Base-by-base conservation (phyloP, 2,329 filamentous ascomycete genomes). In the Colletotrichum chrysophilum region DNA sequence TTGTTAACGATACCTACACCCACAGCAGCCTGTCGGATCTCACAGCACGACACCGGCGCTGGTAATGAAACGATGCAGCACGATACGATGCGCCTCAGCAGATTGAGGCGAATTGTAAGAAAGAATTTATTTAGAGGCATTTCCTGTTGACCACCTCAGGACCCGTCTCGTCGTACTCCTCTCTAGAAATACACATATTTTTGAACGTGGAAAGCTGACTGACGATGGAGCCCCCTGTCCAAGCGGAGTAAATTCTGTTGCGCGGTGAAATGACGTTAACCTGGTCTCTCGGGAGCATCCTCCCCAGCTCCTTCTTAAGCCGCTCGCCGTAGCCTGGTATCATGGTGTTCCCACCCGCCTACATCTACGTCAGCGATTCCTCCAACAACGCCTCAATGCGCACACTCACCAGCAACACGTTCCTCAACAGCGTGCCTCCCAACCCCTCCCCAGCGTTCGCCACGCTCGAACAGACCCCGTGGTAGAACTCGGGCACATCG, bases 1-100 rank as follows among this genome's bases (percentile, higher is more conserved):
- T 62, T 62, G 38, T 71, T 28, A 21, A 74, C 18, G 70, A 76
- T 65, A 65, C 48, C 74, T 61, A 34, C 61, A 34, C 61, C 32
- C 64, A 61, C 70, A 76, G 70, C 70, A 65, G 70, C 74, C 70
- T 74, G 58, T 74, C 73, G 74, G 74, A 67, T 74, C 56, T 48
- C 48, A 76, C 74, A 76, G 74, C 28, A 76, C 70, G 70, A 74
- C 74, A 69, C 67, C 65, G 74, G 74, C 74, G 48, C 64, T 74
- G 65, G 48, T 74, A 64, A 76, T 73, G 73, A 58, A 26, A 70
- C 67, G 66, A 36, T 21, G 36, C 32, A 21, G 28, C 28, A 67
- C 14, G 65, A 36, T 16, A 43, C 66, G 48, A 68, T 30, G 36
- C 62, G 34, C 32, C 13, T 30, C 32, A 24, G 30, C 14, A 26